Evolutionary conservation across 108 stramenopile species (phyloP).

Genomic region (Nannochloropsis oceanica): DNA sequence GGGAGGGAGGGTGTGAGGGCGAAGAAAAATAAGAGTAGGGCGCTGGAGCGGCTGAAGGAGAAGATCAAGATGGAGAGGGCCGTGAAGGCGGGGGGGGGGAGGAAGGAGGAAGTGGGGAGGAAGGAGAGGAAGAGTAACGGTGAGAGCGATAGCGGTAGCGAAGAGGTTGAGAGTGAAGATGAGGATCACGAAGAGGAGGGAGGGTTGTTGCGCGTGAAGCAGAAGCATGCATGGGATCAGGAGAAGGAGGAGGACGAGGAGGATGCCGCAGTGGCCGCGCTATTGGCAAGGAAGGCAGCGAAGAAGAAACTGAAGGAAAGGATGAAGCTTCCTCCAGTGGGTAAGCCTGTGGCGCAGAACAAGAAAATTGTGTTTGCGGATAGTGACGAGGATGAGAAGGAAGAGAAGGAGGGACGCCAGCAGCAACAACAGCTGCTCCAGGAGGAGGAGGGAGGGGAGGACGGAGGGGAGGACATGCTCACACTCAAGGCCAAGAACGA

Average conservation of each 20-base stretch:
- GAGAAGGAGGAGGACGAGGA: constrained; percentile 2
- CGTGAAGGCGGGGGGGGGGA: constrained; percentile 47
- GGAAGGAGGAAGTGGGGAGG: not conserved
- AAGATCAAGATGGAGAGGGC: constrained; percentile 74
- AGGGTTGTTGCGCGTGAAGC: constrained; percentile 34
- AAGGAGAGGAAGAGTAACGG: constrained; percentile 18
- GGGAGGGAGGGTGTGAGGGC: constrained; percentile 54
- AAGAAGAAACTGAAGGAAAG: constrained; percentile 12
- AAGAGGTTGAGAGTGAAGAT: constrained; percentile 10
- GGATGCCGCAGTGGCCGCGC: not conserved
- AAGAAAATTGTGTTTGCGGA: constrained; percentile 23
- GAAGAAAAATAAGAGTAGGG: constrained; percentile 76
- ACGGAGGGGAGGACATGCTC: not conserved
- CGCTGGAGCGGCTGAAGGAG: constrained; percentile 72
- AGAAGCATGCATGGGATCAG: not conserved
- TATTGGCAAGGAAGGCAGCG: not conserved
- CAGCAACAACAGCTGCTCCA: not conserved
- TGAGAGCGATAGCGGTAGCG: not conserved
- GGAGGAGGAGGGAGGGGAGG: not conserved
- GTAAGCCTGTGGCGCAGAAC: not conserved
- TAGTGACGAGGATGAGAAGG: not conserved
- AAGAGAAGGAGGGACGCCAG: not conserved
- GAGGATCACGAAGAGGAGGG: constrained; percentile 45
- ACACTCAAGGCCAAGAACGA: not conserved
- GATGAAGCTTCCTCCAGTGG: constrained; percentile 27